phyloP scores from a whole-genome alignment of 371 early-diverging fungal genomes.

The Rhizopus sp. region DNA sequence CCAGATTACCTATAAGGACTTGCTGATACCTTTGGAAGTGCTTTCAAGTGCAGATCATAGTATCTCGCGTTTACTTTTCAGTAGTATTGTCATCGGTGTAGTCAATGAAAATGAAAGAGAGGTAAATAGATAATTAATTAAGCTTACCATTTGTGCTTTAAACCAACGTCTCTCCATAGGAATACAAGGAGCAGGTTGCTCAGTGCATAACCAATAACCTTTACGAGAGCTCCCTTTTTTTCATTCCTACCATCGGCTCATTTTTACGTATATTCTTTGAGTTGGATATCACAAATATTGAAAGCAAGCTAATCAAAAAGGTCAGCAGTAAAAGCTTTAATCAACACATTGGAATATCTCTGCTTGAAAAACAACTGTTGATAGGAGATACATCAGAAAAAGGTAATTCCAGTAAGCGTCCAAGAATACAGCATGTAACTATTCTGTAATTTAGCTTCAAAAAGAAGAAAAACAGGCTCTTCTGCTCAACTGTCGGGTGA shows the following conservation, averaged over 20 bases:
- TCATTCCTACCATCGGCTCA: conserved; percentile 57
- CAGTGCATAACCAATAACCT: conserved; percentile 31
- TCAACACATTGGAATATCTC: conserved; percentile 59
- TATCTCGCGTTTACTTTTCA: conserved; percentile 60
- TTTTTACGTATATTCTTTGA: conserved; percentile 60
- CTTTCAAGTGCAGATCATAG: conserved; percentile 66
- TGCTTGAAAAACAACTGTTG: conserved; percentile 49
- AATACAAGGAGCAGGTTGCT: conserved; percentile 37
- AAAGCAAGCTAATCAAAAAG: conserved; percentile 35
- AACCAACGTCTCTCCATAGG: conserved; percentile 19
- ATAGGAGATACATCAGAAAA: conserved; percentile 22
- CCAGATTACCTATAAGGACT: conserved; percentile 63
- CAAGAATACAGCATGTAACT: background rate
- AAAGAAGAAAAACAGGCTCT: background rate
- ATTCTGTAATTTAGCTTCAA: too few species aligned
- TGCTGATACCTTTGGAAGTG: conserved; percentile 67
- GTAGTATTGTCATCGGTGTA: conserved; percentile 47
- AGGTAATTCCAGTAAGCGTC: conserved; percentile 5
- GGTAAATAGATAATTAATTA: conserved; percentile 16
- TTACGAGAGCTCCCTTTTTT: conserved; percentile 31
- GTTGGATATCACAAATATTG: conserved; percentile 31
- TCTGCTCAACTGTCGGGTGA: background rate
- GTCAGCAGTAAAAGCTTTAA: conserved; percentile 51
- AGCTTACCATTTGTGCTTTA: background rate
- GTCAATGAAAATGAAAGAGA: conserved; percentile 35